Base-by-base conservation (phyloP, 2,329 filamentous ascomycete genomes). In the Xylariaceae sp. region DNA sequence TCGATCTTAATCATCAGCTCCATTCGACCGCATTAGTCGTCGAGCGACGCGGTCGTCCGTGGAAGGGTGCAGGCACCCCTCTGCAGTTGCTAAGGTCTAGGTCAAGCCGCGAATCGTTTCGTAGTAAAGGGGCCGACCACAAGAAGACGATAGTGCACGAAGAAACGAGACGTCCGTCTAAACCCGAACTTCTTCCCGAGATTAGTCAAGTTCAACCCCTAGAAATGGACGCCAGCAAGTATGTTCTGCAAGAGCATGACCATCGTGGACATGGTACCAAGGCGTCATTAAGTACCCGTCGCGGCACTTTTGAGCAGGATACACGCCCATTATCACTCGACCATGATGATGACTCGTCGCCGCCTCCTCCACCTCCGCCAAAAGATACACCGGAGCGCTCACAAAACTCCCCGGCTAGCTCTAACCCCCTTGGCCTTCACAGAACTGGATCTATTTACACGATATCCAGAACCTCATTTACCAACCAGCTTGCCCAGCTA, bases 361-460 rank as follows among this genome's bases (percentile, higher is more conserved):
- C 73, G 9, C 61, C 61, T 1, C 61, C 61, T 5, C 73, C 76
- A 11, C 78, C 80, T 17, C 74, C 76, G 10, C 77, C 80, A 8
- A 85, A 85, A 67, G 82, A 86, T 68, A 78, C 76, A 5, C 80
- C 79, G 17, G 76, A 80, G 35, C 82, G 77, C 63, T 77, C 78
- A 13, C 75, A 79, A 49, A 81, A 83, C 57, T 75, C 82, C 37
- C 76, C 79, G 45, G 78, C 82, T 44, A 89, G 89, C 72, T 90
- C 90, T 72, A 85, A 87, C 44, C 83, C 85, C 3, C 79, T 85
- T 49, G 83, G 83, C 18, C 78, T 86, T 51, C 84, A 83, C 59
- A 83, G 92, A 10, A 82, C 92, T 2, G 89, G 89, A 48, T 97
- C 93, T 41, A 92, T 97, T 66, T 97, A 96, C 75, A 96, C 94